Conservation (phyloP, 495 filamentous ascomycete species). For the Xylaria longipes region DNA sequence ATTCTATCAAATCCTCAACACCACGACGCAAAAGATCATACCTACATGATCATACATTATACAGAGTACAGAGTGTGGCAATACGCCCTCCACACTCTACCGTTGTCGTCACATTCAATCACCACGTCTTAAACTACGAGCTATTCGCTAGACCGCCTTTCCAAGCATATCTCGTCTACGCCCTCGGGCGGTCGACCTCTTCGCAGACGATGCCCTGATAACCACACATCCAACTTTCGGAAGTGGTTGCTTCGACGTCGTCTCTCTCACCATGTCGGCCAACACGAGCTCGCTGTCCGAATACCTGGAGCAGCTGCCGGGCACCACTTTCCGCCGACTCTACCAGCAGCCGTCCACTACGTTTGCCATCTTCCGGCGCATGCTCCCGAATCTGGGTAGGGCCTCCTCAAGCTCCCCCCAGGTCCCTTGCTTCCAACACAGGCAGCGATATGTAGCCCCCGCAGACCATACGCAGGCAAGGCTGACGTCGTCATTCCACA, state of each 20-base stretch:
- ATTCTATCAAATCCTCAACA: not conserved
- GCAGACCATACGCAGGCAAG: not conserved
- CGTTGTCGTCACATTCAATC: not conserved
- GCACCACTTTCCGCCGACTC: constrained; percentile 83
- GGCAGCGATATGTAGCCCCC: constrained; percentile 15
- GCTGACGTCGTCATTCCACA: constrained; percentile 41
- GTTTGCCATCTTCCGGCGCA: constrained; percentile 94
- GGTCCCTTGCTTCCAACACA: not conserved
- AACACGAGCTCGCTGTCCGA: constrained; percentile 64
- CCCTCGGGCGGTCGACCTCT: constrained; percentile 9
- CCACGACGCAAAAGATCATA: not conserved
- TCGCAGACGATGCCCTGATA: constrained; percentile 23
- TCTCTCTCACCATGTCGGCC: constrained; percentile 60
- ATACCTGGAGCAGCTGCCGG: constrained; percentile 88
- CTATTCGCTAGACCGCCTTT: not conserved
- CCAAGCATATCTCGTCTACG: not conserved
- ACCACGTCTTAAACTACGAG: not conserved
- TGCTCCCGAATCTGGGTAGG: constrained; percentile 89
- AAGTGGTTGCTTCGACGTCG: constrained; percentile 25
- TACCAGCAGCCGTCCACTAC: constrained; percentile 96
- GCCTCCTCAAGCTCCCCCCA: constrained; percentile 9
- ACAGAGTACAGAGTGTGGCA: too few species aligned
- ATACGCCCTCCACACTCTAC: too few species aligned
- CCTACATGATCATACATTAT: too few species aligned
- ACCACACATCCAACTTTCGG: not conserved